A percentile compares a stretch with the other conserved stretches of the same genome.
These are phyloP conservation scores for Nephromyces sp. DNA, from an alignment of 169 alveolate genomes.

Conservation along the genomic window DNA sequence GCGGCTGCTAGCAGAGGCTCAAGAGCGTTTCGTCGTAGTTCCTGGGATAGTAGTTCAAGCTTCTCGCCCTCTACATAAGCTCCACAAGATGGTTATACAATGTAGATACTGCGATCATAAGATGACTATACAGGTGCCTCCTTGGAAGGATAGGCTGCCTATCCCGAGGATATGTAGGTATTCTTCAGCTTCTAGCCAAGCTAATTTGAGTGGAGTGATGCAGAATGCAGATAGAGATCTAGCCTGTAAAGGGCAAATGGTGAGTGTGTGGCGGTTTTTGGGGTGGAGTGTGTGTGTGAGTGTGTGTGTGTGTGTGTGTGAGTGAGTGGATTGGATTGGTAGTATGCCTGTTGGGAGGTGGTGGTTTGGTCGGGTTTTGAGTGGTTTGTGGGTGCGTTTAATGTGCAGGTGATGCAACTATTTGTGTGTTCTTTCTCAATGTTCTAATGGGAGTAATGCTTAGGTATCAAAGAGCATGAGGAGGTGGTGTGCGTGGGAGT, in stretches of 20 bases:
- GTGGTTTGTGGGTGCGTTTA: too few species aligned
- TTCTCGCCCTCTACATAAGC: neutral
- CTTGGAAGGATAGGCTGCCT: slow-evolving; percentile 31
- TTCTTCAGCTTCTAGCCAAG: slow-evolving; percentile 1
- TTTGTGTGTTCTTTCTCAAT: too few species aligned
- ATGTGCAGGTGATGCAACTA: too few species aligned
- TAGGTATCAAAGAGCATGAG: too few species aligned
- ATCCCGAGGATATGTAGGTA: slow-evolving; percentile 28
- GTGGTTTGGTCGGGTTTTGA: neutral
- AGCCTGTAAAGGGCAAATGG: neutral
- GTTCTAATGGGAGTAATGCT: too few species aligned
- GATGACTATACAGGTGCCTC: slow-evolving; percentile 24
- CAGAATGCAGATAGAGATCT: neutral
- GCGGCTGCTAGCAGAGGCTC: neutral
- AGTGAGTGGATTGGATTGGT: neutral
- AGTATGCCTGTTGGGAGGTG: neutral
- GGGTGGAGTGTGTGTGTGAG: neutral
- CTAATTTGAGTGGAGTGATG: neutral
- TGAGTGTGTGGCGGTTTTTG: neutral
- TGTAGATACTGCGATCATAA: slow-evolving; percentile 38
- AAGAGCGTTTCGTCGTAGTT: neutral
- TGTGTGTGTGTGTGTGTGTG: neutral
- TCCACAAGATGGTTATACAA: slow-evolving; percentile 21
- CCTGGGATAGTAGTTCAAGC: slow-evolving; percentile 12
- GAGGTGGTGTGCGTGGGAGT: too few species aligned